Base-by-base conservation (phyloP, 371 early-diverging fungal species). In the Circinella minor region DNA sequence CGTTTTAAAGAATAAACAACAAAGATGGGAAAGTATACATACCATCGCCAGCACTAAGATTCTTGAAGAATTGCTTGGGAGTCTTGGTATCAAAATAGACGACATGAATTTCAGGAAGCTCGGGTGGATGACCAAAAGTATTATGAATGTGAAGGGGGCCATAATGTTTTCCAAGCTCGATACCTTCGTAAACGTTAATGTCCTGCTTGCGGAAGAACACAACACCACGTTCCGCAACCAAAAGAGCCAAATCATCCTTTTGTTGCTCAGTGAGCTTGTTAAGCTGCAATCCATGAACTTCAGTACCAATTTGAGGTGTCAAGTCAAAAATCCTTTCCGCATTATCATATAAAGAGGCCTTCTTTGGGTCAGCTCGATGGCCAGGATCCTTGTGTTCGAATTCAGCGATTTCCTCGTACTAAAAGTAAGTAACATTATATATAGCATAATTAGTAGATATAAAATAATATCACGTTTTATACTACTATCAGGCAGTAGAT, bases 291-390 rank as follows among this genome's bases (percentile, higher is more conserved):
- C 90, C 87, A 51, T 85, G 87, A 43, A 92, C 70, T 66, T 90
- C 91, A n/a, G 92, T 90, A 60, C 92, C 92, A 68, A 92, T 85
- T 61, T 84, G 76, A 55, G 88, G 90, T 0, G 89, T 80, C 43
- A 89, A 74, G 47, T 90, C 90, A 74, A 84, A 79, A 61, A 87
- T 74, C 75, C 86, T 88, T 67, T 83, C 83, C 55, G 88, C 90
- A 55, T 77, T 80, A 38, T 83, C 77, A 49, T 82, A 80, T 47
- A 91, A 72, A 10, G 90, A 84, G 39, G 85, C 79, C 75, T 89
- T 89, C 63, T 80, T 83, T 9, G 89, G 86, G 57, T 91, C 90
- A 15, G 74, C 88, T 9, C 77, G 81, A 57, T 74, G 78, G n/a
- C 82, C 89, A 47, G 78, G 78, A 36, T 83, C 83, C 4, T 74